Base-by-base conservation (phyloP, 2,329 filamentous ascomycete species). In the Phialocephala subalpina region DNA sequence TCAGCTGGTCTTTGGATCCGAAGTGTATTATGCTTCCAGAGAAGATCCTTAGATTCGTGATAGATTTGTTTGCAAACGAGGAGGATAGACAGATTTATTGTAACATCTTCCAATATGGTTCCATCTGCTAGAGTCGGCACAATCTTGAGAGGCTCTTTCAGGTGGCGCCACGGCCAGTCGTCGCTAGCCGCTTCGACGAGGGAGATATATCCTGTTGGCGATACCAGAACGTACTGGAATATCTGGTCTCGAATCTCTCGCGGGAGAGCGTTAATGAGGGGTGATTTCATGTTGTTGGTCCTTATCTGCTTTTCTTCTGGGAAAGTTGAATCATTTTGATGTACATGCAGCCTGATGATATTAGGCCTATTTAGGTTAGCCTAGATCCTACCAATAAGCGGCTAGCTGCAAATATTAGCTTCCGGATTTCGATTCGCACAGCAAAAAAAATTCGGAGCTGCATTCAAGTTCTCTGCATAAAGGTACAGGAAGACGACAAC, bases 41-140 rank as follows among this genome's bases (percentile, higher is more conserved):
- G 52, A 22, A 62, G 14, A 29, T 45, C 25, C 33, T 35, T 53
- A 9, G 22, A 38, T 36, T 67, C 65, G 25, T 27, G 25, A 45
- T 64, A 33, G 40, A 67, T 64, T 12, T 67, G 65, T 36, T 62
- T 63, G 40, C 58, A 64, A 11, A 56, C 53, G 6, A 29, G 57
- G 20, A 64, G 58, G 35, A 59, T n/a, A 16, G 55, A 65, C 38
- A 55, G 22, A 5, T 45, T 58, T 35, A 61, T 52, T 38, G 16
- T 53, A 20, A 9, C 22, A 33, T 47, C 45, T 14, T 22, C 47
- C 2, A n/a, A 35, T 40, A 49, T 60, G 7, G 38, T 29, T 18
- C 49, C 49, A 29, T 53, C 49, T 53, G 49, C 18, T 3, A 22
- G 14, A 7, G 58, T 47, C 16, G 49, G 36, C 14, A 47, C 6